A percentile compares a stretch with the other conserved stretches of the same genome.
These are phyloP conservation scores for Neurospora sp. DNA, from an alignment of 2,329 filamentous ascomycete species.

Conservation along the genomic window DNA sequence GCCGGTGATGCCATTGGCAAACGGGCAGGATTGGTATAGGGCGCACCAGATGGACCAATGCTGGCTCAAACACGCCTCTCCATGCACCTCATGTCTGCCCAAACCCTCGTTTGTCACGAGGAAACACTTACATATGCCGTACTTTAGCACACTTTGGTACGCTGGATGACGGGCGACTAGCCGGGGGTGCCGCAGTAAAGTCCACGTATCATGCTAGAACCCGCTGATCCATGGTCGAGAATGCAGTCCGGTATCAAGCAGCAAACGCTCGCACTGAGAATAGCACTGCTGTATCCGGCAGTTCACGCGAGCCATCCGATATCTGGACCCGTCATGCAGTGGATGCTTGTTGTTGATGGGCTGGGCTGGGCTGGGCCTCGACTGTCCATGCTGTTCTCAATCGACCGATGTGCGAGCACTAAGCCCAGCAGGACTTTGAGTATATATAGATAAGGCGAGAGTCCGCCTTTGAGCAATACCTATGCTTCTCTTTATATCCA, in stretches of 20 bases:
- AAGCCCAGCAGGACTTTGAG: neutral
- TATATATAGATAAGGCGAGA: neutral
- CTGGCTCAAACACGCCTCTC: neutral
- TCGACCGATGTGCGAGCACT: neutral
- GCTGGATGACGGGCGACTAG: slow-evolving; percentile 8
- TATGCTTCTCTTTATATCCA: neutral
- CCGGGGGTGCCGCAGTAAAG: slow-evolving; percentile 6
- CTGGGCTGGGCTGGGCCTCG: neutral
- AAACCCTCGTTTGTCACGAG: slow-evolving; percentile 8
- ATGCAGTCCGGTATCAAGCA: neutral
- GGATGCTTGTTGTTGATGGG: neutral
- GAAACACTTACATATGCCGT: neutral
- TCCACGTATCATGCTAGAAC: slow-evolving; percentile 18
- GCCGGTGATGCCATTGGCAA: neutral
- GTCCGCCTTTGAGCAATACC: neutral
- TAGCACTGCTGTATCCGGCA: neutral
- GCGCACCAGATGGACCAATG: neutral
- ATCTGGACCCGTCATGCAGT: neutral
- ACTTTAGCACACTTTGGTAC: neutral
- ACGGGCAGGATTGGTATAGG: neutral
- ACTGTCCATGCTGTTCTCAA: neutral
- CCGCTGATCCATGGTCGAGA: slow-evolving; percentile 11
- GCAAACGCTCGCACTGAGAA: neutral
- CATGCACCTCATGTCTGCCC: neutral
- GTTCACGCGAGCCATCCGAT: neutral